Conservation (phyloP, 2,329 filamentous ascomycete species). For the Aspergillus proliferans region DNA sequence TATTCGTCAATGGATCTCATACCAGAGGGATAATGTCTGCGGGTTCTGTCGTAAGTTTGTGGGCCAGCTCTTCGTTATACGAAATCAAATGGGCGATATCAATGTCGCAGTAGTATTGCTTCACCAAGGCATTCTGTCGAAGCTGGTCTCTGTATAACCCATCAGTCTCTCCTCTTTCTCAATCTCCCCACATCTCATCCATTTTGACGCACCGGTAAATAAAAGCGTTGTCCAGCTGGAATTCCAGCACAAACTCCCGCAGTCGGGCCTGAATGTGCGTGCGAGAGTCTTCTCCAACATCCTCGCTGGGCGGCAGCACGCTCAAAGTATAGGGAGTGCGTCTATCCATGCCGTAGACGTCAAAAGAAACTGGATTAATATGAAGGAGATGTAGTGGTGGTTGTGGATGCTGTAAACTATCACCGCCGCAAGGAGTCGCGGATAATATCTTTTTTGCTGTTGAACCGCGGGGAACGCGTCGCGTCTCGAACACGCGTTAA, state of each 20-base stretch:
- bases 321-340: conserved; percentile 81
- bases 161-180: conserved; percentile 2
- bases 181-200: background rate
- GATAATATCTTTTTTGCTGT: conserved; percentile 22
- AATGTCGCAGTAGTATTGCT: conserved; percentile 93
- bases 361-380: conserved; percentile 6
- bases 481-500: conserved; percentile 34
- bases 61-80: conserved; percentile 90
- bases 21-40: conserved; percentile 89
- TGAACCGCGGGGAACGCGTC: conserved; percentile 27
- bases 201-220: conserved; percentile 67
- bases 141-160: conserved; percentile 69
- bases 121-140: conserved; percentile 85
- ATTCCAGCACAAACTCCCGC: conserved; percentile 86
- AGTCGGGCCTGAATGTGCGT: conserved; percentile 71
- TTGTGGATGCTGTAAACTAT: conserved; percentile 8
- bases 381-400: conserved; percentile 3
- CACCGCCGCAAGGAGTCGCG: conserved; percentile 9
- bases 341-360: conserved; percentile 62
- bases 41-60: conserved; percentile 81
- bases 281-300: conserved; percentile 62
- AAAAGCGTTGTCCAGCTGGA: conserved; percentile 88
- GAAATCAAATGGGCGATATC: conserved; percentile 94
- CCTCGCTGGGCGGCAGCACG: conserved; percentile 64
- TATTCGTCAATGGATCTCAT: conserved; percentile 24